phyloP scores from a whole-genome alignment of 139 green algal genomes.

The Picochlorum sp. region DNA sequence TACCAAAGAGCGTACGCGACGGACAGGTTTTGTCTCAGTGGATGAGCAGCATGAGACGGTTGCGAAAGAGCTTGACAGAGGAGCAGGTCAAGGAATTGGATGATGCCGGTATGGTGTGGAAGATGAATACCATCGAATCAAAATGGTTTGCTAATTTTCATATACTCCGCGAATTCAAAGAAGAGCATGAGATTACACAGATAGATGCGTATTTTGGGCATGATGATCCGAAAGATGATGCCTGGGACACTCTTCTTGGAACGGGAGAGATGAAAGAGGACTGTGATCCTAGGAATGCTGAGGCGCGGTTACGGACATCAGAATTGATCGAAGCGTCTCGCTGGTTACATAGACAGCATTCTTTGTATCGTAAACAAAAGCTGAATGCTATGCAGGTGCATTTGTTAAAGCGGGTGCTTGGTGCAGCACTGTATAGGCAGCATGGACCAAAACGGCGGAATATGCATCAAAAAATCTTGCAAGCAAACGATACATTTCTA shows the following conservation, averaged over 20 bases:
- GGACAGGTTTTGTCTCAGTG: neutral
- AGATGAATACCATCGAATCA: constrained; percentile 20
- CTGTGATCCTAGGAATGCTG: neutral
- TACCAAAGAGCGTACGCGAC: constrained; percentile 3
- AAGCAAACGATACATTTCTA: neutral
- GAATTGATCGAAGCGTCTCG: constrained; percentile 11
- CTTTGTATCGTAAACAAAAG: constrained; percentile 20
- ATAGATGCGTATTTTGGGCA: neutral
- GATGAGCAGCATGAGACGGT: neutral
- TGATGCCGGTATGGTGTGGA: constrained; percentile 27
- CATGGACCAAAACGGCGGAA: neutral
- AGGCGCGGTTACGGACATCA: neutral
- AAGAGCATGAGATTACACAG: neutral
- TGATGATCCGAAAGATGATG: neutral
- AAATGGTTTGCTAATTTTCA: constrained; percentile 24
- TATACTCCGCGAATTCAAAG: constrained; percentile 13
- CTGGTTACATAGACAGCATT: constrained; percentile 12
- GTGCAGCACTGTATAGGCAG: neutral
- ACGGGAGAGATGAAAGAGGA: neutral
- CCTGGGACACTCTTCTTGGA: neutral
- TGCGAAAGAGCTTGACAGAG: neutral
- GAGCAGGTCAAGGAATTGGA: constrained; percentile 21
- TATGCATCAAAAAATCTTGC: neutral
- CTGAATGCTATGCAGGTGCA: constrained; percentile 1
- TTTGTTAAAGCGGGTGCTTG: constrained; percentile 9